Percentiles rank a stretch among this genome's conserved stretches.
Conservation (phyloP, 176 grass and related monocot species). For the Aegilops speltoides region DNA sequence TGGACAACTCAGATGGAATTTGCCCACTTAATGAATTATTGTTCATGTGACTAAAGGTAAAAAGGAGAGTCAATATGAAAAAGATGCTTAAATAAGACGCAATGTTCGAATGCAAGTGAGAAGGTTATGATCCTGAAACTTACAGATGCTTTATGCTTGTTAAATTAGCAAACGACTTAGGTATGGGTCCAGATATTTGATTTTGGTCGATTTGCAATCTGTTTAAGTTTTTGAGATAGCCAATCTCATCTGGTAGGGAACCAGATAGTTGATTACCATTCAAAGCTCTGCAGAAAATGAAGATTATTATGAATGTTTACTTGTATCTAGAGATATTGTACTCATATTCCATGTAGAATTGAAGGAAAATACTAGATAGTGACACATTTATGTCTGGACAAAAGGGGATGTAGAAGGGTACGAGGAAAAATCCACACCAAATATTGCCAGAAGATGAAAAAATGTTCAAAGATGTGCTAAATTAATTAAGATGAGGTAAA, state of each 20-base stretch:
- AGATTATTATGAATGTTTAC: conserved; percentile 6
- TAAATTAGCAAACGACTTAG: conserved; percentile 86
- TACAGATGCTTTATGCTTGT: conserved; percentile 69
- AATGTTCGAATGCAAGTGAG: neutral
- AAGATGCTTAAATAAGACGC: conserved; percentile 12
- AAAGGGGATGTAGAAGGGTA: neutral
- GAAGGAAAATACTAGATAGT: neutral
- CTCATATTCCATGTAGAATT: neutral
- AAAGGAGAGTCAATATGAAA: conserved; percentile 28
- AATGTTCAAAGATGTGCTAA: neutral
- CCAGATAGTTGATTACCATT: conserved; percentile 84
- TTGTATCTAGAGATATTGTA: neutral
- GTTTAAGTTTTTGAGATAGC: conserved; percentile 44
- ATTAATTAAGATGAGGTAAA: neutral
- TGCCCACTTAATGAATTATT: conserved; percentile 96
- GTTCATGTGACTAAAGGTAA: conserved; percentile 83
- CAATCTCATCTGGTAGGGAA: conserved; percentile 82
- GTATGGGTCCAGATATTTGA: conserved; percentile 79
- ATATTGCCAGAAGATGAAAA: neutral
- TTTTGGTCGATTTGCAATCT: conserved; percentile 57
- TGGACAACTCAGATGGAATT: conserved; percentile 77
- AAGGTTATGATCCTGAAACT: conserved; percentile 33
- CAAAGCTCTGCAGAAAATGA: conserved; percentile 66
- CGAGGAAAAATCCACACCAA: neutral
- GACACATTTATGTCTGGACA: neutral